These are phyloP conservation scores for Papilionanthe hybrid DNA, from an alignment of 116 monocot species.

Conservation along the genomic window DNA sequence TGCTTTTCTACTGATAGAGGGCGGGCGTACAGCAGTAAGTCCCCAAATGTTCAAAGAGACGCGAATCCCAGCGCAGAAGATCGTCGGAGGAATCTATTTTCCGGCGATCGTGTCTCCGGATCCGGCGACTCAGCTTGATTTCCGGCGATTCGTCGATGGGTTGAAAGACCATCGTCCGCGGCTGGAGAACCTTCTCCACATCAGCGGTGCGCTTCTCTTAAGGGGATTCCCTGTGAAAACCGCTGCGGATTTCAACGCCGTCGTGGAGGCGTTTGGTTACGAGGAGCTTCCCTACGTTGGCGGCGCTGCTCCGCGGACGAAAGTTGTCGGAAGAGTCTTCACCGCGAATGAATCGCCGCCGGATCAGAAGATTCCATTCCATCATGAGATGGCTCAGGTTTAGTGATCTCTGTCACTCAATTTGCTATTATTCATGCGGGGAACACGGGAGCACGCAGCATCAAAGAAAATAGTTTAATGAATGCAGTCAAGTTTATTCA, in stretches of 20 bases:
- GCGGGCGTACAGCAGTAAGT: too few relatives aligned
- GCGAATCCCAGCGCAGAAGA: constrained; percentile 43
- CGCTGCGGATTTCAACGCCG: constrained; percentile 63
- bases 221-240: constrained; percentile 59
- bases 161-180: constrained; percentile 31
- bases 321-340: constrained; percentile 81
- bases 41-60: constrained; percentile 32
- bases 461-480: too few relatives aligned
- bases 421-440: too few relatives aligned
- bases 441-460: too few relatives aligned
- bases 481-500: too few relatives aligned
- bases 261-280: constrained; percentile 77
- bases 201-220: constrained; percentile 65
- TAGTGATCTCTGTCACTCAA: neutral
- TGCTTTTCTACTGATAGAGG: too few relatives aligned
- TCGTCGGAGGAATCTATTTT: constrained; percentile 32
- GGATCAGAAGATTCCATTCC: constrained; percentile 88
- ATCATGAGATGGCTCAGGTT: constrained; percentile 98
- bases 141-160: constrained; percentile 32
- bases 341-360: constrained; percentile 97
- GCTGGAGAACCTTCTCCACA: constrained; percentile 47
- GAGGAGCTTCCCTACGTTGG: constrained; percentile 87
- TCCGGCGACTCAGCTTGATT: constrained; percentile 14
- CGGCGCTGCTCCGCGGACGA: constrained; percentile 87
- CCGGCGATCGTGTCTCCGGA: constrained; percentile 40